A percentile compares a stretch with the other conserved stretches of the same genome.
Evolutionary conservation across 306 rosid genomes (phyloP).

Genomic region (Pterocarpus santalinus): DNA sequence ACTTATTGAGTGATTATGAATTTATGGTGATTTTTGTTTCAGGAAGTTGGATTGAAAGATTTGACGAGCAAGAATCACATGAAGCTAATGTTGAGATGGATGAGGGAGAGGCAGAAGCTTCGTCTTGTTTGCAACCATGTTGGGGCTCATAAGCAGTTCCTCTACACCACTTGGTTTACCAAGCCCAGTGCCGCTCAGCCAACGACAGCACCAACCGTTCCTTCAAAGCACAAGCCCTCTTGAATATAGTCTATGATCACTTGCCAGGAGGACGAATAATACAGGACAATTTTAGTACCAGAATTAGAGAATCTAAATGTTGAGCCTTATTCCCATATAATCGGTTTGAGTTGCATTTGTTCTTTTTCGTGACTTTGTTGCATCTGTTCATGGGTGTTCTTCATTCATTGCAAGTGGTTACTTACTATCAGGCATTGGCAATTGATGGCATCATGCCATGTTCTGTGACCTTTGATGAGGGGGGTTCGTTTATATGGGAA

Average conservation of each 20-base stretch:
- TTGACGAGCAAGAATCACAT: slow-evolving; percentile 87
- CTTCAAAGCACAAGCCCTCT: slow-evolving; percentile 52
- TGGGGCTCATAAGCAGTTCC: slow-evolving; percentile 85
- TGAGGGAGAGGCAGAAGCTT: slow-evolving; percentile 92
- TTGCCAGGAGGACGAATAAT: slow-evolving; percentile 33
- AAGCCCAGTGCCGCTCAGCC: slow-evolving; percentile 54
- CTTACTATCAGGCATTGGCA: too few relatives aligned
- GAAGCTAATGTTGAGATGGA: slow-evolving; percentile 89
- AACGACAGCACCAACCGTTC: slow-evolving; percentile 43
- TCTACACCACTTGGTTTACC: slow-evolving; percentile 87
- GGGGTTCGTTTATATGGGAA: too few relatives aligned
- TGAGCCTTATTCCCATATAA: background rate
- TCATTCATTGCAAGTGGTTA: too few relatives aligned
- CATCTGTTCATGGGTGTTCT: slow-evolving; percentile 7
- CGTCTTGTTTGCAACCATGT: slow-evolving; percentile 83
- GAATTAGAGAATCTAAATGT: background rate
- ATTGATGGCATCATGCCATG: too few relatives aligned
- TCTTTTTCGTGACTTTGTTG: background rate
- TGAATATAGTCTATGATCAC: slow-evolving; percentile 32
- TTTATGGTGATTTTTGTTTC: background rate
- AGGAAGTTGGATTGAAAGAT: slow-evolving; percentile 87
- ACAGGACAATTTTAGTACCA: background rate
- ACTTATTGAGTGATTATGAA: background rate
- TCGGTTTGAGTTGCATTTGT: slow-evolving; percentile 5
- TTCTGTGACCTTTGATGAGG: too few relatives aligned